These are phyloP conservation scores for Lignosus rhinocerotis DNA, from an alignment of 1,284 basidiomycete genomes.

Conservation along the genomic window DNA sequence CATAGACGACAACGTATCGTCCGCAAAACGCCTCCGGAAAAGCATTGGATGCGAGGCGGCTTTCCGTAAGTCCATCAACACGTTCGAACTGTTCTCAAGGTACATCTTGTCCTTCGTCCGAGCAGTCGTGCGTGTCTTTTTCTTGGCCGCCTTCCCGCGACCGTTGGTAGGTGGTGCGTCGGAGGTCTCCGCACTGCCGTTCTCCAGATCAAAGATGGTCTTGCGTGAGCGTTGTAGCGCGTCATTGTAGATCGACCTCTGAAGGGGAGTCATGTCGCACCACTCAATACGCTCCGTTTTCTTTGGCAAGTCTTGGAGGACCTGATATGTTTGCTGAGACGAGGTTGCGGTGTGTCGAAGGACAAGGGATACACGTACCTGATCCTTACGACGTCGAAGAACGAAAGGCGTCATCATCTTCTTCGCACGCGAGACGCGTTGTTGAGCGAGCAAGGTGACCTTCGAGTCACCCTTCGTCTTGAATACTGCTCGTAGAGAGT, in stretches of 20 bases:
- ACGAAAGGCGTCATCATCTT: constrained; percentile 99
- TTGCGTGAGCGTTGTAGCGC: constrained; percentile 84
- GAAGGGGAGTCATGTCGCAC: constrained; percentile 89
- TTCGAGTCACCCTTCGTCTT: constrained; percentile 91
- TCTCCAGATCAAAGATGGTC: constrained; percentile 64
- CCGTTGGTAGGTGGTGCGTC: constrained; percentile 31
- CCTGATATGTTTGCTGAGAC: constrained; percentile 45
- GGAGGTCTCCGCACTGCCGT: constrained; percentile 39
- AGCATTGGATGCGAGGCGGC: constrained; percentile 96
- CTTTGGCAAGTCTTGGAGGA: constrained; percentile 88
- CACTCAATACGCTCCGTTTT: constrained; percentile 93
- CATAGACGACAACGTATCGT: constrained; percentile 73
- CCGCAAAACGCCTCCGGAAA: constrained; percentile 85
- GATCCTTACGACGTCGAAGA: constrained; percentile 91
- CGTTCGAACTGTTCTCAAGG: constrained; percentile 81
- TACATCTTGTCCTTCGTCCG: constrained; percentile 69
- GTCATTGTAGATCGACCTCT: constrained; percentile 85
- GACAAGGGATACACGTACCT: constrained; percentile 43
- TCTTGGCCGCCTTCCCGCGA: constrained; percentile 42
- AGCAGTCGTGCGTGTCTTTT: constrained; percentile 46
- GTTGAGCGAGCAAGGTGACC: constrained; percentile 83
- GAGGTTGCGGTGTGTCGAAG: neutral
- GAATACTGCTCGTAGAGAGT: constrained; percentile 91
- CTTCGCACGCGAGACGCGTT: constrained; percentile 92
- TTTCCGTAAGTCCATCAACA: constrained; percentile 95